phyloP scores from a whole-genome alignment of 306 rosid species.

The Cucumis sativus region DNA sequence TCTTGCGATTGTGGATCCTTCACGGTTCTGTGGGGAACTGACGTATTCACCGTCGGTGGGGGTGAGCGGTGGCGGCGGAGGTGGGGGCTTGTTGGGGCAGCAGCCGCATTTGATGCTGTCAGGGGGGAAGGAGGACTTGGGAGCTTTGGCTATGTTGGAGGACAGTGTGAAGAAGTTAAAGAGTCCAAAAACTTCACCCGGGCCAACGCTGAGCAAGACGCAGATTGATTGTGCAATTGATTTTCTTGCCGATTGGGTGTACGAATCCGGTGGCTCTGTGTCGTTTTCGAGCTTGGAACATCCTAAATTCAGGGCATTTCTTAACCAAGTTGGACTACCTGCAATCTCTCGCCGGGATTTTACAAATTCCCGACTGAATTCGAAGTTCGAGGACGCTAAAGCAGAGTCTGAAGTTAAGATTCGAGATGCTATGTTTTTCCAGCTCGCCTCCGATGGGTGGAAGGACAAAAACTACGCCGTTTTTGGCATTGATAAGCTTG shows the following conservation, averaged over 20 bases:
- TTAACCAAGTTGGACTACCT: slow-evolving; percentile 69
- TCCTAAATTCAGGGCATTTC: slow-evolving; percentile 75
- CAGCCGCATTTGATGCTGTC: slow-evolving; percentile 73
- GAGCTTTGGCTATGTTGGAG: slow-evolving; percentile 83
- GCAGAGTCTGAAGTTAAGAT: slow-evolving; percentile 69
- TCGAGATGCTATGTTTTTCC: slow-evolving; percentile 87
- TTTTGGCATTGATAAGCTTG: slow-evolving; percentile 38
- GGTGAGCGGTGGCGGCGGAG: neutral
- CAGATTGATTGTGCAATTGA: slow-evolving; percentile 65
- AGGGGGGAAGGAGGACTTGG: slow-evolving; percentile 88
- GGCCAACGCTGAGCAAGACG: slow-evolving; percentile 45
- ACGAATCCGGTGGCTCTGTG: slow-evolving; percentile 70
- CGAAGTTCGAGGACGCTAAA: slow-evolving; percentile 56
- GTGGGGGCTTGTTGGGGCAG: neutral
- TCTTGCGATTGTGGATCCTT: slow-evolving; percentile 38
- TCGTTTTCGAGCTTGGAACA: slow-evolving; percentile 69
- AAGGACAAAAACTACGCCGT: slow-evolving; percentile 24
- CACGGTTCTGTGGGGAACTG: slow-evolving; percentile 35
- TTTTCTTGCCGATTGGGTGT: slow-evolving; percentile 73
- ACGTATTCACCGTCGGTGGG: slow-evolving; percentile 23
- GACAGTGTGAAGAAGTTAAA: slow-evolving; percentile 92
- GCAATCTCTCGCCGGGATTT: slow-evolving; percentile 45
- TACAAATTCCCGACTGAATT: slow-evolving; percentile 38
- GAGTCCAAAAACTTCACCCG: slow-evolving; percentile 83
- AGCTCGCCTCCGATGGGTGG: slow-evolving; percentile 80